Base-by-base conservation (phyloP, 2,329 filamentous ascomycete genomes). In the Macrophomina tecta region DNA sequence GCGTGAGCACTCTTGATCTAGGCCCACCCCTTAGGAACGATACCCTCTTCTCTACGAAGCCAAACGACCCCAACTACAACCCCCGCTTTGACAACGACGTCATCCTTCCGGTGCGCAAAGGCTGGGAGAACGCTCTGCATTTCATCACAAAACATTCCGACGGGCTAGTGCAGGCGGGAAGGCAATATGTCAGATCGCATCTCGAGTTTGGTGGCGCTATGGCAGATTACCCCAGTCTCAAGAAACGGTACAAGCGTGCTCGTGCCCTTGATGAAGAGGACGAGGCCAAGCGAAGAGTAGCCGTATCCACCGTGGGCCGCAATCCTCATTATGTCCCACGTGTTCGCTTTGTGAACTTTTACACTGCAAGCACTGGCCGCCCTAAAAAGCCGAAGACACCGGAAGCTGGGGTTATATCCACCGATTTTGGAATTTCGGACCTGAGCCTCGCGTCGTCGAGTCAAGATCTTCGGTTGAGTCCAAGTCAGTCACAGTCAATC, bases 301-400 rank as follows among this genome's bases (percentile, higher is more conserved):
- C 68, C 45, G 74, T 73, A 71, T 75, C 70, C n/a, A 72, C 68
- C 28, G 28, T 34, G 28, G 69, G 70, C 61, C 72, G 62, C 55
- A 40, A 49, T 16, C 30, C 55, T 23, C 34, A 34, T 2, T 73
- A 69, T 69, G 80, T 81, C 1, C 80, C 82, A 2, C 83, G 90
- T 63, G 86, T 95, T 11, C 86, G 93, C 16, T 97, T 97, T 73
- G 84, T 92, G 67, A 97, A 97, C 75, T 97, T 97, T 76, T 97
- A 94, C 75, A 97, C 93, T 1, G 86, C 91, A n/a, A 93, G 91
- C 70, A 90, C 90, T 9, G 93, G 93, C 3, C 84, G 87, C 67
- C 84, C 85, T 2, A 93, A 82, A 72, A 80, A 79, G 69, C 76
- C 77, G 5, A 80, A 80, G 67, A 75, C 91, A 71, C 78, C 79